Conservation (phyloP, 495 filamentous ascomycete genomes). For the Tuber borchii region DNA sequence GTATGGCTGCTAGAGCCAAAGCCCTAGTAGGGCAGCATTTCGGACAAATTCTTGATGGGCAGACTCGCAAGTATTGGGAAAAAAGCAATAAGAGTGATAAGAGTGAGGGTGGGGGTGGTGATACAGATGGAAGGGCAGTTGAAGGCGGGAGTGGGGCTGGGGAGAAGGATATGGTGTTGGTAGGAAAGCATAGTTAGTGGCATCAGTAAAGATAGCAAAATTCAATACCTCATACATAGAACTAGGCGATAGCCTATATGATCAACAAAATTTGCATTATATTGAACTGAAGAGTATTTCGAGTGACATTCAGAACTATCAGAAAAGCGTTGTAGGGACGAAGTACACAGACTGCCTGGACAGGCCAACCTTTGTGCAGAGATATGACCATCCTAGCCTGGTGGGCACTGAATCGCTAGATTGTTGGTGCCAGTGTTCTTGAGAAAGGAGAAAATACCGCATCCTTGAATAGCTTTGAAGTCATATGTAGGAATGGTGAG, state of each 20-base stretch:
- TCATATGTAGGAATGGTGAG: slow-evolving; percentile 77
- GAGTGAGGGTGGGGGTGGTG: no score
- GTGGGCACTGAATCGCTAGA: slow-evolving; percentile 77
- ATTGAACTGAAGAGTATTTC: slow-evolving; percentile 55
- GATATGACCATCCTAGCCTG: slow-evolving; percentile 89
- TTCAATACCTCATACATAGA: no score
- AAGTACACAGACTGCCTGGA: slow-evolving; percentile 98
- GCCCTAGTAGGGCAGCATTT: no score
- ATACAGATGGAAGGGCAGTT: no score
- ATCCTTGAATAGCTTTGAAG: slow-evolving; percentile 72
- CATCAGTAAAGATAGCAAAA: no score
- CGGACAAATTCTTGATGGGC: no score
- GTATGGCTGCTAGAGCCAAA: no score
- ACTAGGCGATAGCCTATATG: slow-evolving; percentile 61
- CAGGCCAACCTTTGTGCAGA: slow-evolving; percentile 94
- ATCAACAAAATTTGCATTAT: slow-evolving; percentile 87
- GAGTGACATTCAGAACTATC: slow-evolving; percentile 43
- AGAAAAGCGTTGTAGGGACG: slow-evolving; percentile 91
- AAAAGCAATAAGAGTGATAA: no score
- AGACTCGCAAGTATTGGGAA: no score
- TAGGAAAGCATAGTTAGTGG: no score
- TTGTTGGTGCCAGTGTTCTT: slow-evolving; percentile 74
- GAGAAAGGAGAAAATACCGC: slow-evolving; percentile 62
- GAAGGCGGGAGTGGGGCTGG: no score
- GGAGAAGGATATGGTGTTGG: no score